Evolutionary conservation across 352 stramenopile species (phyloP), one percentile per base, ranked within the genome.

Genomic region (Phytophthora pluvialis): DNA sequence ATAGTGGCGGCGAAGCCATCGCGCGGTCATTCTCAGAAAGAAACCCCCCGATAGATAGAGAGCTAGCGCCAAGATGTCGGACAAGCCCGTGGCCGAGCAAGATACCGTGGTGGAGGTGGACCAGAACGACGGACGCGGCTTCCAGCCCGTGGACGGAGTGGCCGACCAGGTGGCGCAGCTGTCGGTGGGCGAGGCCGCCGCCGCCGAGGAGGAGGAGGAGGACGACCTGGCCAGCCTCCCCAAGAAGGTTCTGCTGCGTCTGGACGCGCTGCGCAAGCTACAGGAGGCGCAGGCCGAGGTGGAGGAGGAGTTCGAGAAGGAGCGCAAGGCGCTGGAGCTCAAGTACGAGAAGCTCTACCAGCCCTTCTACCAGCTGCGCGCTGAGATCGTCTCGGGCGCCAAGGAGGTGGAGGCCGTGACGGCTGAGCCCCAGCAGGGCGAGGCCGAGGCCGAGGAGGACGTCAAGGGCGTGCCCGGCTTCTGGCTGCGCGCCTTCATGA

Each of bases 301-400:
- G 33, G 85, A 95, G 54, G 85, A 91, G 61, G 65, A 91, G 69
- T 95, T 95, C 45, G 85, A 95, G 72, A 93, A 92, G 72, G 85
- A 95, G 67, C 87, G 85, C 57, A 89, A 90, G 67, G 49, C 68
- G 43, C 72, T 95, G 15, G 85, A 95, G 72, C 83, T 95, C 49
- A 95, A 95, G 74, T 95, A 95, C 63, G 85, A 95, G 70, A 93
- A 92, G 72, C 76, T 93, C 11, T 95, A 95, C 72, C 83, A 93
- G 73, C 87, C 84, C 13, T 84, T 95, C 55, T 95, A 93, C 75
- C 38, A 55, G 21, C 73, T 93, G 59, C 87, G 87, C 31, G 83
- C 85, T 12, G 72, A 85, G 56, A 91, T 93, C 50, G 85, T 95
- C 16, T 83, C 81, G 52, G 87, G 87, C 35, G 66, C 75, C 28